A percentile compares a stretch with the other conserved stretches of the same genome.
Evolutionary conservation across 2,329 filamentous ascomycete genomes (phyloP).

Genomic region (Hypoxylon sp.): DNA sequence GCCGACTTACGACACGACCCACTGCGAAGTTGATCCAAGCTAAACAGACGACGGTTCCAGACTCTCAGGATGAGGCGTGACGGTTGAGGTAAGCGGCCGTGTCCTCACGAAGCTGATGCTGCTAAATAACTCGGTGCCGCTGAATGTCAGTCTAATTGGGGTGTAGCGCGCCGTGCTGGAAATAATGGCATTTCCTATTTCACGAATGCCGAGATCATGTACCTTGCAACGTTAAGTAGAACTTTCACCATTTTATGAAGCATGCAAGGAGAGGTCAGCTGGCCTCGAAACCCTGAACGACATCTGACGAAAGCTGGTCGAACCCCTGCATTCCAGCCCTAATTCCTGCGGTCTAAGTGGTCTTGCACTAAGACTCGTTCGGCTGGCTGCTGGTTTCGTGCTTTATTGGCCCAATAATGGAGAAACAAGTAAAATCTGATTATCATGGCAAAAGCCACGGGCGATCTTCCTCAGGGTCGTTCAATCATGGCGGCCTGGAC

Average conservation of each 20-base stretch:
- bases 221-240: slow-evolving; percentile 31
- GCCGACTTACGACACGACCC: slow-evolving; percentile 25
- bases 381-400: slow-evolving; percentile 34
- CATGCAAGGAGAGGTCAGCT: slow-evolving; percentile 50
- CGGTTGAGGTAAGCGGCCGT: slow-evolving; percentile 35
- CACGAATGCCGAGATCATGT: slow-evolving; percentile 35
- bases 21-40: slow-evolving; percentile 25
- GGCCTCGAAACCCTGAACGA: slow-evolving; percentile 47
- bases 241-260: slow-evolving; percentile 36
- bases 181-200: slow-evolving; percentile 26
- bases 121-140: slow-evolving; percentile 18
- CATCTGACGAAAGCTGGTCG: slow-evolving; percentile 41
- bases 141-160: slow-evolving; percentile 14
- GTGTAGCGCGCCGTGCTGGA: slow-evolving; percentile 28
- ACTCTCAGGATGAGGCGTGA: slow-evolving; percentile 35
- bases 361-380: slow-evolving; percentile 36
- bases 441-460: slow-evolving; percentile 36
- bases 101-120: slow-evolving; percentile 33
- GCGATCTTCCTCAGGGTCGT: slow-evolving; percentile 37
- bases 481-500: slow-evolving; percentile 8
- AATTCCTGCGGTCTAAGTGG: slow-evolving; percentile 39
- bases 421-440: slow-evolving; percentile 33
- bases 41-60: slow-evolving; percentile 38
- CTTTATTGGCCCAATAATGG: slow-evolving; percentile 41
- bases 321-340: slow-evolving; percentile 50